Base-by-base conservation (phyloP, 2,329 filamentous ascomycete species). In the Tympanopsis confertula region DNA sequence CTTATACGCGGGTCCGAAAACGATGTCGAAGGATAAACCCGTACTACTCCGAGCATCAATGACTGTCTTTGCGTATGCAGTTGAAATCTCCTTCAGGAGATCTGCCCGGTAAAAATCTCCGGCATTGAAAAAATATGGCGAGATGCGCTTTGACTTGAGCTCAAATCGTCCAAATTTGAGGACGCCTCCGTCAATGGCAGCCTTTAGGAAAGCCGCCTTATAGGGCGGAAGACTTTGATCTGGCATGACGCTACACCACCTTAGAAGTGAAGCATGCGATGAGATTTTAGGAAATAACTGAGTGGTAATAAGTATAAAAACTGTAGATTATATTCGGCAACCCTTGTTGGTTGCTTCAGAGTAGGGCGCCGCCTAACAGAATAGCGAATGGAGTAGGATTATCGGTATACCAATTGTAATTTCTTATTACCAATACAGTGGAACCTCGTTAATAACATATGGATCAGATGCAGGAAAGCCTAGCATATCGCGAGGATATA, bases 91-190 rank as follows among this genome's bases (percentile, higher is more conserved):
- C 44, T 73, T 74, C 45, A 93, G 76, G 20, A 94, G 74, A 44
- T 79, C 71, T 17, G 82, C 82, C 38, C 79, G 80, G 69, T 91
- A 86, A 63, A 96, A 93, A 51, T 85, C 77, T 42, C 88, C 87
- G 35, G 88, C 87, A 61, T 94, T 95, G 78, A 96, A 94, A 70
- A 96, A 96, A 72, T 96, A 96, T 30, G 91, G 91, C 12, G 87
- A 94, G 50, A 69, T 70, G 52, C 89, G 85, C 62, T 86, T 85
- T 38, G 88, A 95, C 66, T 98, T 98, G 55, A 98, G 77, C 50
- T 82, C 84, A 65, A 86, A 91, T 55, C 71, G 78, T 58, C 86
- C 86, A 57, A 91, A 91, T 53, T 79, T 83, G 47, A 91, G 74
- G 50, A 85, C 78, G 44, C 73, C 71, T 50, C 78, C 78, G 17